A percentile compares a stretch with the other conserved stretches of the same genome.
Evolutionary conservation across 306 rosid species (phyloP).

Genomic region (Glycyrrhiza uralensis): DNA sequence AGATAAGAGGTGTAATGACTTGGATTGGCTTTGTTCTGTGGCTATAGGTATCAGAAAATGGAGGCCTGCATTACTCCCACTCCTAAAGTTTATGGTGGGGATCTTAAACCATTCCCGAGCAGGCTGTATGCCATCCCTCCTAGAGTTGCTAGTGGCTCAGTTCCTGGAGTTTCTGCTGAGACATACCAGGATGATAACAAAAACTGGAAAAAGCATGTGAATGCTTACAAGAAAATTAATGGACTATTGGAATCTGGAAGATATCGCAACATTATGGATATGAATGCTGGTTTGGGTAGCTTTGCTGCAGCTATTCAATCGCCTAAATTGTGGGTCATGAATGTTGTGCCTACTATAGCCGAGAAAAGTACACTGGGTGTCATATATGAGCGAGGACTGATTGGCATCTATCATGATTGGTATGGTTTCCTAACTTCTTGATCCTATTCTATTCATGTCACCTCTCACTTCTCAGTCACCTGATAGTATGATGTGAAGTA

Average conservation of each 20-base stretch:
- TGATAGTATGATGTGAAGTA: background rate
- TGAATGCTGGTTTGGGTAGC: conserved; percentile 95
- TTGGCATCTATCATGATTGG: conserved; percentile 97
- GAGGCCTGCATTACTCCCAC: conserved; percentile 73
- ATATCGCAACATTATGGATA: conserved; percentile 94
- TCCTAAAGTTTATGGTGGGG: conserved; percentile 45
- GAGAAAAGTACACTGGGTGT: conserved; percentile 72
- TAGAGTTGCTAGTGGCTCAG: conserved; percentile 75
- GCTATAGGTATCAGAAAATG: conserved; percentile 84
- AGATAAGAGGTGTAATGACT: conserved; percentile 5
- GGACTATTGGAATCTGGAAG: conserved; percentile 71
- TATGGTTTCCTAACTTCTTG: conserved; percentile 35
- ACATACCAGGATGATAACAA: conserved; percentile 61
- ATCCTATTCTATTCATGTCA: background rate
- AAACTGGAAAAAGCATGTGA: conserved; percentile 82
- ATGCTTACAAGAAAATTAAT: conserved; percentile 76
- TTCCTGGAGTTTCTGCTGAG: conserved; percentile 72
- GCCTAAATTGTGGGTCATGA: conserved; percentile 89
- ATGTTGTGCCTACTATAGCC: conserved; percentile 87
- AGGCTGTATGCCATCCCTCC: conserved; percentile 81
- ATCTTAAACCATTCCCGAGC: conserved; percentile 66
- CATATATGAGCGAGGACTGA: conserved; percentile 75
- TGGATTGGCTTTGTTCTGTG: conserved; percentile 31
- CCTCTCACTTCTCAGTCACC: background rate
- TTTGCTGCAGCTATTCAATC: conserved; percentile 84